Evolutionary conservation across 2,329 filamentous ascomycete genomes (phyloP).

Genomic region (Cladophialophora psammophila): DNA sequence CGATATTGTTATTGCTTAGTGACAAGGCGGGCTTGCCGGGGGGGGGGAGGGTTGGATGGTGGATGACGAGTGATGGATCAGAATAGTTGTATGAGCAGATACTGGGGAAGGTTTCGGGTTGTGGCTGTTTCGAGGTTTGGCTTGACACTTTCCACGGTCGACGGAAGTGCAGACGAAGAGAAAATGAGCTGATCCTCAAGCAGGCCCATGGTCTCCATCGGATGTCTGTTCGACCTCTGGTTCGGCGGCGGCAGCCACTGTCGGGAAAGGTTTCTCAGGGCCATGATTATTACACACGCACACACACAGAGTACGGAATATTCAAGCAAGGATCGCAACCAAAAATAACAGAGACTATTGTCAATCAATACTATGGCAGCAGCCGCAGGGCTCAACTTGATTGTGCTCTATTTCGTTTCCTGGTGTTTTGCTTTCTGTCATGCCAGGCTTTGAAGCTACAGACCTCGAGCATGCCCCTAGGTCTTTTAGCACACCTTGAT

Average conservation of each 20-base stretch:
- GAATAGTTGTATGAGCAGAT: background rate
- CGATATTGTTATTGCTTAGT: slow-evolving; percentile 35
- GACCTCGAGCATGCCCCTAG: too few species aligned
- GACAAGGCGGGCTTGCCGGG: background rate
- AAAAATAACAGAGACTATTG: background rate
- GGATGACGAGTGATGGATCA: slow-evolving; percentile 1
- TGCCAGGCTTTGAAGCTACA: background rate
- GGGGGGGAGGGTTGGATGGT: background rate
- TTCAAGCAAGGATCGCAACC: background rate
- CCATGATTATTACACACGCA: background rate
- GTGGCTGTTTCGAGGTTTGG: slow-evolving; percentile 2
- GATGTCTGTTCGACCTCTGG: background rate
- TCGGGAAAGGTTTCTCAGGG: background rate
- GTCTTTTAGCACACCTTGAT: too few species aligned
- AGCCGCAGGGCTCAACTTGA: background rate
- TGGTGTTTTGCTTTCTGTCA: background rate
- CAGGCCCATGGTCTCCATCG: background rate
- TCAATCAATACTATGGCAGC: background rate
- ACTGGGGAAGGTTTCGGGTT: background rate
- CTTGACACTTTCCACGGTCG: background rate
- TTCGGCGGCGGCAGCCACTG: background rate
- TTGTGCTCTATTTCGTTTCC: background rate
- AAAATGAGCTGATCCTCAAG: slow-evolving; percentile 7
- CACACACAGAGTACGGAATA: background rate
- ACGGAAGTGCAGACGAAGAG: background rate